These are phyloP conservation scores for Diddensiella transvaalensis DNA, from an alignment of 805 yeast genomes.

Conservation along the genomic window DNA sequence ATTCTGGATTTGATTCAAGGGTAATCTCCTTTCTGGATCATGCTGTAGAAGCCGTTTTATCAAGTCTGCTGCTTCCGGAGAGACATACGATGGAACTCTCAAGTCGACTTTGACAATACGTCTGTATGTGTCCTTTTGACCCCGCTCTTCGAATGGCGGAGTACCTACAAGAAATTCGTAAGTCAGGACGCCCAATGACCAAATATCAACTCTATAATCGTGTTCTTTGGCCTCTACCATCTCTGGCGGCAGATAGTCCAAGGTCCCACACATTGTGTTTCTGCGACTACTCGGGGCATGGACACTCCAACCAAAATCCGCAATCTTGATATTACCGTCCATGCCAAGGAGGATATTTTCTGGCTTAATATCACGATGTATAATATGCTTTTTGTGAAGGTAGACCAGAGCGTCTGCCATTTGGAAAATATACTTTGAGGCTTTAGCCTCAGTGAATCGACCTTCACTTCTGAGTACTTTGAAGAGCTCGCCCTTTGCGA, in stretches of 20 bases:
- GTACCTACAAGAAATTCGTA: constrained; percentile 83
- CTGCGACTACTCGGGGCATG: constrained; percentile 58
- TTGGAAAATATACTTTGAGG: constrained; percentile 69
- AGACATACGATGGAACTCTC: constrained; percentile 64
- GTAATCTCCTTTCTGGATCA: constrained; percentile 63
- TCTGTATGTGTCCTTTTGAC: constrained; percentile 66
- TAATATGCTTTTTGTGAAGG: constrained; percentile 73
- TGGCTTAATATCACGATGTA: constrained; percentile 92
- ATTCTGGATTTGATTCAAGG: constrained; percentile 53
- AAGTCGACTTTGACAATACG: constrained; percentile 77
- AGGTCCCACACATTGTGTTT: constrained; percentile 88
- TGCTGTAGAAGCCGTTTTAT: constrained; percentile 59
- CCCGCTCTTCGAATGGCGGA: constrained; percentile 91
- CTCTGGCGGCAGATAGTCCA: constrained; percentile 94
- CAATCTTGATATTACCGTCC: constrained; percentile 72
- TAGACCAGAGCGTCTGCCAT: constrained; percentile 76
- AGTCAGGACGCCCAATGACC: constrained; percentile 88
- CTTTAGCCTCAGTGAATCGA: constrained; percentile 66
- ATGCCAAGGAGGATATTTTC: constrained; percentile 81
- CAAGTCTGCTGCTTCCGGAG: constrained; percentile 72
- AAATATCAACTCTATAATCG: constrained; percentile 74
- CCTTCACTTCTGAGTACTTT: constrained; percentile 62
- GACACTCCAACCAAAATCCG: constrained; percentile 97
- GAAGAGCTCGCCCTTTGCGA: constrained; percentile 83
- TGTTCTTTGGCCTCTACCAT: constrained; percentile 83